A percentile compares a stretch with the other conserved stretches of the same genome.
phyloP scores from a whole-genome alignment of 2,329 filamentous ascomycete genomes.

The Phaeosphaeria sp. region DNA sequence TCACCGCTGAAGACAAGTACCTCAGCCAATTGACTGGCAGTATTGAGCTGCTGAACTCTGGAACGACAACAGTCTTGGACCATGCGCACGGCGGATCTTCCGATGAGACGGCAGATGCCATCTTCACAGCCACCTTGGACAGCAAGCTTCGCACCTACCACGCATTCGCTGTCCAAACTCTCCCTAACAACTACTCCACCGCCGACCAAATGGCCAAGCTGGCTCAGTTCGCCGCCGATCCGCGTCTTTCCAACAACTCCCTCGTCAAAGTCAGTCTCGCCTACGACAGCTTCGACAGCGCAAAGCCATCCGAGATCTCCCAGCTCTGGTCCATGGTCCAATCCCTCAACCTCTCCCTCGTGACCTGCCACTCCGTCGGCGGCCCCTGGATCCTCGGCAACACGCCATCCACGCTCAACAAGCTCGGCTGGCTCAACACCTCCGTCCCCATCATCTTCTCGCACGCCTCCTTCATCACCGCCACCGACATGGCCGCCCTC shows the following conservation, averaged over 20 bases:
- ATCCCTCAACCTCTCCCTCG: conserved; percentile 34
- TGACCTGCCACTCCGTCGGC: conserved; percentile 50
- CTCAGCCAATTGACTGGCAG: conserved; percentile 46
- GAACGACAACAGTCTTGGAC: conserved; percentile 60
- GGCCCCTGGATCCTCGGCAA: conserved; percentile 16
- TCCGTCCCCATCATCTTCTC: conserved; percentile 60
- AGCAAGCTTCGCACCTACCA: conserved; percentile 57
- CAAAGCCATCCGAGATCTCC: neutral
- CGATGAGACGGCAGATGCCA: conserved; percentile 52
- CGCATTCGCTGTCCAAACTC: conserved; percentile 52
- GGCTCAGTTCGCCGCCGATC: neutral
- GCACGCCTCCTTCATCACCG: conserved; percentile 55
- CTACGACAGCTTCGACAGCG: conserved; percentile 13
- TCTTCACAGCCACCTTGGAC: conserved; percentile 56
- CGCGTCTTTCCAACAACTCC: conserved; percentile 1
- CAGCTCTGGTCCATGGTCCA: neutral
- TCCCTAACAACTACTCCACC: neutral
- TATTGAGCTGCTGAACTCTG: conserved; percentile 59
- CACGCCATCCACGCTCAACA: conserved; percentile 36
- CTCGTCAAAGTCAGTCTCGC: conserved; percentile 18
- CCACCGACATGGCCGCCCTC: conserved; percentile 30
- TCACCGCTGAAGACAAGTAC: conserved; percentile 31
- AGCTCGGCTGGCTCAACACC: conserved; percentile 47
- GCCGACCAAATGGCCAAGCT: conserved; percentile 24
- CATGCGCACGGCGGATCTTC: conserved; percentile 49